Conservation (phyloP, 2,329 filamentous ascomycete genomes). For the Epichloe festucae region DNA sequence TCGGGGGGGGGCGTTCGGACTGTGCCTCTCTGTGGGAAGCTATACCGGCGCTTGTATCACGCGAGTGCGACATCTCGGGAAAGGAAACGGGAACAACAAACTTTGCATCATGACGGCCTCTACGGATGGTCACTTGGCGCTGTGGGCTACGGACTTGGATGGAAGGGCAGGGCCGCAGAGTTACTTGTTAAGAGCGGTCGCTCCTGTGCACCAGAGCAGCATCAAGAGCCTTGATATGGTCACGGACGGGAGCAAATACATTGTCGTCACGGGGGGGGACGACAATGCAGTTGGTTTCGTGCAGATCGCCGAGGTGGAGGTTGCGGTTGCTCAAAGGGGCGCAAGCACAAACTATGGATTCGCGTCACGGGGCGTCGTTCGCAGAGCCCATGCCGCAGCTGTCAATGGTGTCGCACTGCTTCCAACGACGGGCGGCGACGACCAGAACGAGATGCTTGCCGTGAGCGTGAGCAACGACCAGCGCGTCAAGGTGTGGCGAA, state of each 20-base stretch:
- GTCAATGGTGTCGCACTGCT: constrained; percentile 44
- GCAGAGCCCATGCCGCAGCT: constrained; percentile 56
- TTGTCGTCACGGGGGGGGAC: constrained; percentile 75
- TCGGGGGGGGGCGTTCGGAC: constrained; percentile 26
- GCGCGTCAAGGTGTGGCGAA: constrained; percentile 41
- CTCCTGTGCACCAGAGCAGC: constrained; percentile 62
- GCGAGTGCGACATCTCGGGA: constrained; percentile 37
- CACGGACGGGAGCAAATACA: constrained; percentile 17
- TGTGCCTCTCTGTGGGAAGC: constrained; percentile 35
- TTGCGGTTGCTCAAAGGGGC: not conserved
- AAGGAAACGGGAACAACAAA: constrained; percentile 5
- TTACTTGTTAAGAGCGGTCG: constrained; percentile 19
- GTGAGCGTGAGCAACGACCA: constrained; percentile 48
- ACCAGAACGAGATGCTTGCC: constrained; percentile 14
- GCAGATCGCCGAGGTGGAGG: constrained; percentile 11
- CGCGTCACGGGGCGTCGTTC: constrained; percentile 15
- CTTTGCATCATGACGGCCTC: constrained; percentile 51
- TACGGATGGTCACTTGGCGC: constrained; percentile 62
- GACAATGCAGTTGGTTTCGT: constrained; percentile 66
- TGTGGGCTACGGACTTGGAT: constrained; percentile 16
- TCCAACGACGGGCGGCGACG: constrained; percentile 2
- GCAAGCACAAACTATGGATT: constrained; percentile 10
- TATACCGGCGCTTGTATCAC: constrained; percentile 70
- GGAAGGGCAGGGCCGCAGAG: constrained; percentile 1
- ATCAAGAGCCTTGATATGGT: constrained; percentile 52